phyloP scores from a whole-genome alignment of 2,329 filamentous ascomycete species.

The Neurospora crassa region DNA sequence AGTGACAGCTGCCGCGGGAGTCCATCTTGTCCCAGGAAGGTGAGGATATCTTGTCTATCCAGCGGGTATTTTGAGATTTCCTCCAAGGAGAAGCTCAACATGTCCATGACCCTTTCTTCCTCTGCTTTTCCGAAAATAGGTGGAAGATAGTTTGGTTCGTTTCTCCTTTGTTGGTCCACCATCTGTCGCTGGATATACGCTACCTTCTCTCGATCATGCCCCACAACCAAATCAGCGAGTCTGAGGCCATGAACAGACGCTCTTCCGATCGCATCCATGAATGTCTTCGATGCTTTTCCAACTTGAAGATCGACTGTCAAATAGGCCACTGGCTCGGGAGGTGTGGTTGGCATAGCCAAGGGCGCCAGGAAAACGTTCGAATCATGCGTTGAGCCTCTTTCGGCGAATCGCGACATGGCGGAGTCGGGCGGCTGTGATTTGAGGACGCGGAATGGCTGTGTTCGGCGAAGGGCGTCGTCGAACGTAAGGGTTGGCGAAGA shows the following conservation, averaged over 20 bases:
- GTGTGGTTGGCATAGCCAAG: constrained; percentile 29
- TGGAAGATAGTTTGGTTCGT: constrained; percentile 53
- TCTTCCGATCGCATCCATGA: constrained; percentile 45
- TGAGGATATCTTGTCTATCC: constrained; percentile 45
- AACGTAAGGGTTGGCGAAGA: constrained; percentile 33
- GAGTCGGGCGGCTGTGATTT: constrained; percentile 44
- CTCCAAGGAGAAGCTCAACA: constrained; percentile 43
- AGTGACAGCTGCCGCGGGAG: constrained; percentile 40
- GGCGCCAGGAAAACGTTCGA: constrained; percentile 39
- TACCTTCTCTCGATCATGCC: constrained; percentile 41
- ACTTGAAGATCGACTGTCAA: constrained; percentile 50
- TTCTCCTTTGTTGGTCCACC: constrained; percentile 46
- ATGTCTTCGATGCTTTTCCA: constrained; percentile 44
- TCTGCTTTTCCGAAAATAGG: constrained; percentile 49
- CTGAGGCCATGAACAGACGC: constrained; percentile 37
- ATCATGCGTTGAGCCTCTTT: constrained; percentile 39
- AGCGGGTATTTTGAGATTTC: constrained; percentile 42
- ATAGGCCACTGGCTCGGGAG: constrained; percentile 46
- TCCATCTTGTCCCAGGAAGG: constrained; percentile 42
- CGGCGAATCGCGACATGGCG: constrained; percentile 38
- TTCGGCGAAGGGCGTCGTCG: constrained; percentile 36
- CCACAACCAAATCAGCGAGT: constrained; percentile 43
- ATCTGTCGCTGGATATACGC: constrained; percentile 38
- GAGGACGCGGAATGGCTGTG: constrained; percentile 41
- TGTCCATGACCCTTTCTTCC: constrained; percentile 44